Conservation (phyloP, 345 rosid genomes). For the sweet orange (Citrus sinensis) region DNA sequence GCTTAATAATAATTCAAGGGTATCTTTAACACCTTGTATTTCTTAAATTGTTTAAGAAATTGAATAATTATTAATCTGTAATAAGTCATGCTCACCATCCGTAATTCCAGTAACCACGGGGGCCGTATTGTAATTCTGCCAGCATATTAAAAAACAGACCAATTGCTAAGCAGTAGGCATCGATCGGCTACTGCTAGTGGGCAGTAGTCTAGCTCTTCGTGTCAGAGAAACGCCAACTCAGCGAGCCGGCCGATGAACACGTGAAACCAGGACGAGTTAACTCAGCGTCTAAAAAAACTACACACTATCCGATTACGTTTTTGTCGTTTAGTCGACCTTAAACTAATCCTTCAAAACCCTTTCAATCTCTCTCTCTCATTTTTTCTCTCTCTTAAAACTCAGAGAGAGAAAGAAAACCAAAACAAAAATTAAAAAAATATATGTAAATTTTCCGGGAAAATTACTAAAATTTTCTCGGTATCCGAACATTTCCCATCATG, state of each 20-base stretch:
- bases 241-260: background rate
- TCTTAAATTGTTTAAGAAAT: too few relatives aligned
- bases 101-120: too few relatives aligned
- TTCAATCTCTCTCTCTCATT: background rate
- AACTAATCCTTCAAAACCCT: conserved; percentile 30
- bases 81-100: too few relatives aligned
- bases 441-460: background rate
- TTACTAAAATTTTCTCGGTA: conserved; percentile 1
- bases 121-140: too few relatives aligned
- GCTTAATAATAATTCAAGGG: too few relatives aligned
- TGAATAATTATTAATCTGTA: too few relatives aligned
- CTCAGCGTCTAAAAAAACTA: background rate
- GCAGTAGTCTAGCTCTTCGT: background rate
- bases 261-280: background rate
- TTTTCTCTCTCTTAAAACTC: conserved; percentile 4
- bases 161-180: too few relatives aligned
- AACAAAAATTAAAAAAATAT: background rate
- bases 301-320: background rate
- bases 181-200: background rate
- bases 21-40: too few relatives aligned
- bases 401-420: conserved; percentile 1
- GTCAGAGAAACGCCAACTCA: background rate
- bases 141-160: too few relatives aligned
- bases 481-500: conserved; percentile 19
- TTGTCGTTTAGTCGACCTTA: conserved; percentile 20